These are phyloP conservation scores for Vittaforma corneae DNA, from an alignment of 371 early-diverging fungal species.

Conservation along the genomic window DNA sequence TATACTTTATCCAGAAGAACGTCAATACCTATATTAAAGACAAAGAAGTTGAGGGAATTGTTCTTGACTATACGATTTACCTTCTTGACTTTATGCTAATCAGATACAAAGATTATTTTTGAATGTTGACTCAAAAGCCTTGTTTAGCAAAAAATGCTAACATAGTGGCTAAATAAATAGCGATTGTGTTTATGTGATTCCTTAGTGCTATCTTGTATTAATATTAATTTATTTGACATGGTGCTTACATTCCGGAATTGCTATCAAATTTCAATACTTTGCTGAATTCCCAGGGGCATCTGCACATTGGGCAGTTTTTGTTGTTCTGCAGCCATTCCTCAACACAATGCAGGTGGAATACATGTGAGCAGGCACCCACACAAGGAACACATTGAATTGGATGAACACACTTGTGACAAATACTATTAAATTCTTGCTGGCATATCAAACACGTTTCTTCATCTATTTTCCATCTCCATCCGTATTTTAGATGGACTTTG, in stretches of 20 bases:
- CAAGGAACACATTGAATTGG: constrained; percentile 58
- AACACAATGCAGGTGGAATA: constrained; percentile 58
- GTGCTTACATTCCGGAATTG: background rate
- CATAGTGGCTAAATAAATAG: constrained; percentile 94
- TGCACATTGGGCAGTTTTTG: constrained; percentile 58
- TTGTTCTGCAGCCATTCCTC: constrained; percentile 50
- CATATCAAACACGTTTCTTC: constrained; percentile 59
- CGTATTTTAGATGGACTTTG: constrained; percentile 43
- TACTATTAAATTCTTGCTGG: constrained; percentile 58
- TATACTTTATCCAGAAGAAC: constrained; percentile 15
- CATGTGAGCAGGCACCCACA: constrained; percentile 55
- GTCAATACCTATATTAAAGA: background rate
- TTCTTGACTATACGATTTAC: constrained; percentile 8
- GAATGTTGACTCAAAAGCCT: background rate
- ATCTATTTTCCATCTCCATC: constrained; percentile 56
- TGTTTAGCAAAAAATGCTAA: constrained; percentile 66
- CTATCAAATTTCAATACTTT: constrained; percentile 28
- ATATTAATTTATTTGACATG: background rate
- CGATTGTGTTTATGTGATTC: constrained; percentile 92
- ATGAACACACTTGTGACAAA: constrained; percentile 57
- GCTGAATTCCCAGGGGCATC: constrained; percentile 46
- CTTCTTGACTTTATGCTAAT: constrained; percentile 18
- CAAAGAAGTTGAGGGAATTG: background rate
- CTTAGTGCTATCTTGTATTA: background rate
- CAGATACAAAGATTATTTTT: constrained; percentile 12